Conservation (phyloP, 2,329 filamentous ascomycete species). For the Paramyrothecium sp. region DNA sequence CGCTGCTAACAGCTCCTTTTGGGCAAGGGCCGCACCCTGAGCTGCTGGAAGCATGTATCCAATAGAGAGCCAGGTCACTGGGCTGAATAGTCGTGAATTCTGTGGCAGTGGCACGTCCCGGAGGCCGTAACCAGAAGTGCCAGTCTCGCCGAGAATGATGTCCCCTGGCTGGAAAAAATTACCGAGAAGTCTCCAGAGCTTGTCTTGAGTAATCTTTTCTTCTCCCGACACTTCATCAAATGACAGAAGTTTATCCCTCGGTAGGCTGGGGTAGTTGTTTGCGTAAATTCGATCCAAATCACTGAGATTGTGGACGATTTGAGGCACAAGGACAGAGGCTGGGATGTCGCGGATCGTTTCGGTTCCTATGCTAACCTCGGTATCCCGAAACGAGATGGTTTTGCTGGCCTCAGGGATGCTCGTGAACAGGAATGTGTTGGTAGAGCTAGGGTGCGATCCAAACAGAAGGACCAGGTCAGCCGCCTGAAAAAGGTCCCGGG, state of each 20-base stretch:
- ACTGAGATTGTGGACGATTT: conserved; percentile 19
- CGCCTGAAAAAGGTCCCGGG: conserved; percentile 33
- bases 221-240: conserved; percentile 15
- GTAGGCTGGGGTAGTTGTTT: conserved; percentile 22
- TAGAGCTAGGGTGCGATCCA: conserved; percentile 44
- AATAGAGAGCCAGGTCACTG: conserved; percentile 58
- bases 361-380: conserved; percentile 25
- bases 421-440: conserved; percentile 40
- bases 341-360: conserved; percentile 27
- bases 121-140: conserved; percentile 54
- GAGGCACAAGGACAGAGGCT: conserved; percentile 13
- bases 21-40: conserved; percentile 54
- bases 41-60: conserved; percentile 60
- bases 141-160: conserved; percentile 57
- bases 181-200: conserved; percentile 44
- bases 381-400: conserved; percentile 30
- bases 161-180: conserved; percentile 50
- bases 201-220: conserved; percentile 43
- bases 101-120: conserved; percentile 48
- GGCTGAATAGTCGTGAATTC: conserved; percentile 45
- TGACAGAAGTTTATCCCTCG: conserved; percentile 16
- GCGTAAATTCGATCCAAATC: conserved; percentile 18
- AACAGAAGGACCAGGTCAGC: conserved; percentile 45
- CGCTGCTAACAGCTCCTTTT: conserved; percentile 36
- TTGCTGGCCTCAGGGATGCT: conserved; percentile 30